These are phyloP conservation scores for Pleurotus tuber-regium DNA, from an alignment of 768 basidiomycete species.

Conservation along the genomic window DNA sequence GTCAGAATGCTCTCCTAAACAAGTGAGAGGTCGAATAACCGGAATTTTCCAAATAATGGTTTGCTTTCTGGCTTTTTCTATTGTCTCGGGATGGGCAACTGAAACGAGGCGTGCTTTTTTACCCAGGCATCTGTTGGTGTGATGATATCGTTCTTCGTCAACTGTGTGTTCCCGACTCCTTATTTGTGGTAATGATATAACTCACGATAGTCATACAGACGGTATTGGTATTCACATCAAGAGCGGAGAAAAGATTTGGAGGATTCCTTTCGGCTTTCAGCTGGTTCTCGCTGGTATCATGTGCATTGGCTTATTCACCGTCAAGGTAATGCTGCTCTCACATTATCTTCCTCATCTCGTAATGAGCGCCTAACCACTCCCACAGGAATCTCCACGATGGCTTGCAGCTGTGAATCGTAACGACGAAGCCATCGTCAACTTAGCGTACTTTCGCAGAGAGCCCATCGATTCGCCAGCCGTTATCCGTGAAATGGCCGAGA, in stretches of 20 bases:
- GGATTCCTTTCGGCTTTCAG: slow-evolving; percentile 53
- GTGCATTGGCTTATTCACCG: slow-evolving; percentile 28
- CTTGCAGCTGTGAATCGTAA: slow-evolving; percentile 33
- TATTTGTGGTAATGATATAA: neutral
- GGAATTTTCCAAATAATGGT: slow-evolving; percentile 68
- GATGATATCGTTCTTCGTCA: slow-evolving; percentile 60
- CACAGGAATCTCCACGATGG: slow-evolving; percentile 34
- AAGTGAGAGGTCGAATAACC: slow-evolving; percentile 63
- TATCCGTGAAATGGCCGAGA: slow-evolving; percentile 28
- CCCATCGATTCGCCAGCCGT: slow-evolving; percentile 27
- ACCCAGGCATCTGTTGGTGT: slow-evolving; percentile 48
- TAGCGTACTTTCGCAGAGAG: slow-evolving; percentile 30
- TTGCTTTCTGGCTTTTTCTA: neutral
- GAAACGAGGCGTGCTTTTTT: neutral
- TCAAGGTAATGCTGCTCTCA: slow-evolving; percentile 8
- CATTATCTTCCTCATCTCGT: too few relatives aligned
- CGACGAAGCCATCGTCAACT: slow-evolving; percentile 27
- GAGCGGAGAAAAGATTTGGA: slow-evolving; percentile 40
- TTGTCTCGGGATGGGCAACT: neutral
- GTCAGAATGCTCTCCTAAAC: slow-evolving; percentile 67
- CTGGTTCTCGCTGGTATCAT: slow-evolving; percentile 55
- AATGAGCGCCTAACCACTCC: slow-evolving; percentile 14
- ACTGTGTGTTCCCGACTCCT: slow-evolving; percentile 34
- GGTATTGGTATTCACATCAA: slow-evolving; percentile 44
- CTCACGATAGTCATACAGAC: slow-evolving; percentile 25